Conservation (phyloP, 768 basidiomycete species). For the Candolleomyces efflorescens region DNA sequence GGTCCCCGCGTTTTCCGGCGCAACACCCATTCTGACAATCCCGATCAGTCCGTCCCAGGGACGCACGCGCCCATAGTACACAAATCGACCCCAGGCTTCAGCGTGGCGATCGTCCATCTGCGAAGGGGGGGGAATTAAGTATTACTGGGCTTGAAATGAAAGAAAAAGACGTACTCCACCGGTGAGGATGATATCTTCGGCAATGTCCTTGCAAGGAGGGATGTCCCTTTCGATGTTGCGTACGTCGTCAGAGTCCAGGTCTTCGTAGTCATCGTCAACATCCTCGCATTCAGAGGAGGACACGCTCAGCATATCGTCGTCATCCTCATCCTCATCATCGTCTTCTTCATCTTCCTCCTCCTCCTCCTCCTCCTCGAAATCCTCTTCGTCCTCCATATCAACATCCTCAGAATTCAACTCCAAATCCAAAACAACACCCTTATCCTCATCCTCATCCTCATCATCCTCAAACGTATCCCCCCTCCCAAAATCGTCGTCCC, state of each 20-base stretch:
- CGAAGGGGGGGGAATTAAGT: background rate
- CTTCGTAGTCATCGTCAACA: conserved; percentile 22
- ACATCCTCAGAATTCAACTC: background rate
- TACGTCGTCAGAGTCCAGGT: conserved; percentile 21
- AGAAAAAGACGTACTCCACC: conserved; percentile 44
- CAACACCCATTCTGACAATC: conserved; percentile 33
- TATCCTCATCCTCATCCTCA: conserved; percentile 22
- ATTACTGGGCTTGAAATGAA: conserved; percentile 5
- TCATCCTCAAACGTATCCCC: background rate
- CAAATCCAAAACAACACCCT: conserved; percentile 11
- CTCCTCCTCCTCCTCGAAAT: conserved; percentile 25
- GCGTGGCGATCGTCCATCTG: conserved; percentile 49
- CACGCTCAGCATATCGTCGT: background rate
- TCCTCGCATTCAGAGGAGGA: conserved; percentile 1
- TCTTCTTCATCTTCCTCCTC: background rate
- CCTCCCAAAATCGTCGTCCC: background rate
- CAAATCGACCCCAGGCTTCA: conserved; percentile 44
- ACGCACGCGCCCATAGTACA: conserved; percentile 49
- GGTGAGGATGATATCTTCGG: conserved; percentile 51
- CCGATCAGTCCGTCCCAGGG: conserved; percentile 58
- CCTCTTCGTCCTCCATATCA: conserved; percentile 17
- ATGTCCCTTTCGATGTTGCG: conserved; percentile 34
- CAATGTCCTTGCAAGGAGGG: background rate
- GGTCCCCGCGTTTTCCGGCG: conserved; percentile 19
- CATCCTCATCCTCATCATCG: background rate